Base-by-base conservation (phyloP, 108 stramenopile genomes). In the Skeletonema costatum region DNA sequence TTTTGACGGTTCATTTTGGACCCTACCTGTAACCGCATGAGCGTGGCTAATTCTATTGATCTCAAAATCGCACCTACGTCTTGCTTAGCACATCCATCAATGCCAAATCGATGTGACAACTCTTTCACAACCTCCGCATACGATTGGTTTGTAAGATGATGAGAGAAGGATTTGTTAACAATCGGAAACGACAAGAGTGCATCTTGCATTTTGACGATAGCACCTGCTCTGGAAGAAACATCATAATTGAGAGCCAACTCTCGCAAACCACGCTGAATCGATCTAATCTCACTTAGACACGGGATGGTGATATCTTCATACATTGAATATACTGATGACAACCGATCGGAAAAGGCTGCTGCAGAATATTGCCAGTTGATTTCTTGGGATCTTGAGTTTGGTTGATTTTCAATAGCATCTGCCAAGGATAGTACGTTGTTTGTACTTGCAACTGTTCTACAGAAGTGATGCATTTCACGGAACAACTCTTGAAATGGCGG, bases 301-400 rank as follows among this genome's bases (percentile, higher is more conserved):
- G 89, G 88, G 7, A 83, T 74, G 21, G 86, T 87, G 5, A 98
- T 88, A 64, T 98, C 97, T 30, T 91, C 89, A 61, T 94, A 98
- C 38, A 82, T 81, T 33, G 70, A 69, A 66, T 87, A 94, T 32
- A 84, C 61, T 19, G 69, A 66, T 1, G 78, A 74, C 39, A 94
- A 66, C 56, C 93, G 86, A 13, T 72, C 66, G 21, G 87, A 88
- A 79, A 96, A 97, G 11, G 93, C 85, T 2, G 74, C 59, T 39
- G 94, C 87, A 12, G 94, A 92, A 38, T 67, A 75, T 46, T 91
- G 88, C 95, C 94, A 97, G 42, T 88, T 93, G 25, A 82, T 59
- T 69, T 93, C 92, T 70, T 88, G 78, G 51, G 61, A 76, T 35
- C 58, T 70, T 60, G 32, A 64, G 13, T 46, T 60, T 9, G 67